Evolutionary conservation across 1,284 basidiomycete genomes (phyloP), one percentile per base, ranked within the genome.

Genomic region (Malassezia caprae): DNA sequence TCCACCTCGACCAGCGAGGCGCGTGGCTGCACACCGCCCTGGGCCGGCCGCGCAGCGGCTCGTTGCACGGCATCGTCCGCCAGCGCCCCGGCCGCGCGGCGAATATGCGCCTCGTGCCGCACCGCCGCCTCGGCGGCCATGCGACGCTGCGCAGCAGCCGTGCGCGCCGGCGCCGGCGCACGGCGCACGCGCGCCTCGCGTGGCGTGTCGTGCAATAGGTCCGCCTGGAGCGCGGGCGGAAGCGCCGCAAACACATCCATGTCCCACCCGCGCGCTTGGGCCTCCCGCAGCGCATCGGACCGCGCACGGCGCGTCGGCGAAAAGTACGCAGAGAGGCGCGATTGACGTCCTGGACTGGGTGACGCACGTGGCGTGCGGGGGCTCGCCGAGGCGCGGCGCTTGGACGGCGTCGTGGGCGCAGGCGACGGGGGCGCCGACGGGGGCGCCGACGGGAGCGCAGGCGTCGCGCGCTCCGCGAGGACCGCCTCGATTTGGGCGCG

Each of bases 191-290:
- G 53, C 48, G 32, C 58, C 48, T n/a, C 48, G 47, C 40, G 58
- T 58, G 52, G 50, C 51, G 57, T 53, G 19, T 62, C 63, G 0
- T 32, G 48, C 17, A 45, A 24, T 42, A 56, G 62, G 35, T 73
- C 70, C 0, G 58, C 48, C 54, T 70, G 67, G 37, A 72, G 24
- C 17, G 58, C 57, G 10, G 56, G 39, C 2, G 70, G 69, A 21
- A 73, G 51, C 7, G 60, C 61, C 3, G 37, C 51, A 30, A 68
- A 73, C n/a, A 72, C 62, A 21, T 64, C 68, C 7, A 58, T 34
- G 41, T 72, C 69, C 67, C 23, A 11, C 40, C 58, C 27, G 31
- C 26, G 15, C 67, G 53, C 10, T 51, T 53, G 19, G 51, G 50
- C 27, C 19, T 21, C 7, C 46, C 47, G 35, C 64, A 59, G 44